Evolutionary conservation across 2,329 filamentous ascomycete genomes (phyloP), one percentile per base, ranked within the genome.

Genomic region (Aspergillus arachidicola): DNA sequence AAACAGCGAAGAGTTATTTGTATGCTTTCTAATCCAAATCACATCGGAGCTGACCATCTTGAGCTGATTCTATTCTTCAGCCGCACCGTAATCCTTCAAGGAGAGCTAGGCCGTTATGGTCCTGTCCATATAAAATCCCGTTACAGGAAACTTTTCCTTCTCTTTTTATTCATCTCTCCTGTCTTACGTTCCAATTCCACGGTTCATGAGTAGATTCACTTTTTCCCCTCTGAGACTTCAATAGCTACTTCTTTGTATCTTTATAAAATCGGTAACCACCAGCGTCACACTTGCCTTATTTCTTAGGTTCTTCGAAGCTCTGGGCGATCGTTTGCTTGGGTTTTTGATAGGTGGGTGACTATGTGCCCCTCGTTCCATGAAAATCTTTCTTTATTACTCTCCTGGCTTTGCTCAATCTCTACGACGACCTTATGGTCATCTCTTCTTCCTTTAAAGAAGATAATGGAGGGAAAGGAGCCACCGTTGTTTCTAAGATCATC

Each of bases 1-100:
- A 23, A 16, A 19, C 16, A 28, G 4, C 46, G 46, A 51, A 30
- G 19, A n/a, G 38, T 41, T 41, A 6, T 32, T 19, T 38, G 32
- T 26, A 55, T 55, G 51, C 51, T 54, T 38, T 36, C 36, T 55
- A 55, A 36, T 38, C n/a, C 51, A 26, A 38, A 38, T 55, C 7
- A 21, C n/a, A 55, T 28, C n/a, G 21, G 32, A 21, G 32, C 30
- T 26, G 12, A 26, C 10, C 51, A 23, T 55, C 30, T 41, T 38
- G 51, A 38, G 51, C 51, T 55, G 51, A 55, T 55, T 21, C 16
- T 46, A 28, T n/a, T n/a, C 14, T 48, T 45, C 28, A 48, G 36
- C 41, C 56, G 45, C 56, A 50, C 45, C n/a, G 41, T 32, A 21
- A 23, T 51, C 48, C 28, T n/a, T 32, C 16, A 6, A 30, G 4